Conservation (phyloP, 192 early-diverging fungal species). For the Funneliformis mosseae region DNA sequence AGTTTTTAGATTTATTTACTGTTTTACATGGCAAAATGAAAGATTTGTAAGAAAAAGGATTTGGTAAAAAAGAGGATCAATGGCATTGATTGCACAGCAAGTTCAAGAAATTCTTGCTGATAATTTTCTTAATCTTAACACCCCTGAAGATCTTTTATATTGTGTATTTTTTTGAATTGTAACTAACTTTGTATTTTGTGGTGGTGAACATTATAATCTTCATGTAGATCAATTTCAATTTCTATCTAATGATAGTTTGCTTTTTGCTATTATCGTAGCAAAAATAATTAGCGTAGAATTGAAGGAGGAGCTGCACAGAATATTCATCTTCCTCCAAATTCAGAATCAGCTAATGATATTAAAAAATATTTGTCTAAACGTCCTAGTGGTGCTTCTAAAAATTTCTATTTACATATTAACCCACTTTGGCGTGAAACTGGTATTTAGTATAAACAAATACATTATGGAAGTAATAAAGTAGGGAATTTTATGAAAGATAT, state of each 20-base stretch:
- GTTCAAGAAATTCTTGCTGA: no score
- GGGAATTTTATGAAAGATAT: conserved; percentile 19
- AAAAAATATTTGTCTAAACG: conserved; percentile 3
- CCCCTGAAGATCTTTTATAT: background rate
- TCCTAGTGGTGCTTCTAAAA: background rate
- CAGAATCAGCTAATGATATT: background rate
- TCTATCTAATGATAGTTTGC: background rate
- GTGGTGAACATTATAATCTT: background rate
- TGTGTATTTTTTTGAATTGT: background rate
- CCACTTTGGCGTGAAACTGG: background rate
- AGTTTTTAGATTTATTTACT: conserved; percentile 18
- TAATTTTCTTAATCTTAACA: background rate
- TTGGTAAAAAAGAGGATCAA: no score
- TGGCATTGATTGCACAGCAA: no score
- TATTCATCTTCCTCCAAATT: background rate
- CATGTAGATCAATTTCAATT: background rate
- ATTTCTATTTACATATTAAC: conserved; percentile 8
- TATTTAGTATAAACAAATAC: conserved; percentile 10
- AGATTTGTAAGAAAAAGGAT: no score
- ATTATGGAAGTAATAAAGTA: background rate
- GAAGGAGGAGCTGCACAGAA: background rate
- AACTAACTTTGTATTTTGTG: background rate
- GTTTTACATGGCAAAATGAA: no score
- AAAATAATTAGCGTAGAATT: conserved; percentile 6
- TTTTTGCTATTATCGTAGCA: no score